Base-by-base conservation (phyloP, 345 rosid species). In the Lepidium africanum region DNA sequence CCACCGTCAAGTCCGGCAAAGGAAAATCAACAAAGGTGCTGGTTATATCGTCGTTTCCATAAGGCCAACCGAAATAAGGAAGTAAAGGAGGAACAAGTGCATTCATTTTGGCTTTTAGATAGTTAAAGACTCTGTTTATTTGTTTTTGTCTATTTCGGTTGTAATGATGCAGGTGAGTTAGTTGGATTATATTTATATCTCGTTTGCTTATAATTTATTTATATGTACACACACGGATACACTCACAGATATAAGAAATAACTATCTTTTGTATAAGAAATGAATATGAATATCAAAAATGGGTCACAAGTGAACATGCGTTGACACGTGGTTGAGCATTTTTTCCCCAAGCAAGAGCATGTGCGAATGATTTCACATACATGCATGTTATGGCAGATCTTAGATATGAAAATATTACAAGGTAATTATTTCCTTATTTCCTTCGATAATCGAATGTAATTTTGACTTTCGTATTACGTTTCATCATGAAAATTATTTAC, bases 31-130 rank as follows among this genome's bases (percentile, higher is more conserved):
- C 45, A 61, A 74, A 59, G 36, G 55, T 25, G 61, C 38, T 45
- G 57, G 25, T 21, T 38, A 51, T 1, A 25, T 67, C 68, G 30
- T 46, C 47, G 30, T 19, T 38, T 58, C 50, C 67, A 25, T 10
- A 42, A 38, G 73, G 63, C 78, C 78, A 67, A 14, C 64, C 59
- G n/a, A 53, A 61, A 38, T 27, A 27, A 17, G 69, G 45, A 54
- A 53, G 61, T 7, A 52, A 8, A 43, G 73, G 63, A 74, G 78
- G 69, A 57, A 67, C 69, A 53, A 74, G 58, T 55, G 73, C 73
- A 67, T 64, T 67, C 78, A 74, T 67, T 12, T 61, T 68, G 17
- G 8, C 38, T 25, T 45, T 36, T 11, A 57, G 65, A 65, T 1
- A 48, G 54, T 63, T 45, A 23, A 63, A 72, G 30, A 3, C 19